These are phyloP conservation scores for Monilinia aucupariae DNA, from an alignment of 2,329 filamentous ascomycete species.

Conservation along the genomic window DNA sequence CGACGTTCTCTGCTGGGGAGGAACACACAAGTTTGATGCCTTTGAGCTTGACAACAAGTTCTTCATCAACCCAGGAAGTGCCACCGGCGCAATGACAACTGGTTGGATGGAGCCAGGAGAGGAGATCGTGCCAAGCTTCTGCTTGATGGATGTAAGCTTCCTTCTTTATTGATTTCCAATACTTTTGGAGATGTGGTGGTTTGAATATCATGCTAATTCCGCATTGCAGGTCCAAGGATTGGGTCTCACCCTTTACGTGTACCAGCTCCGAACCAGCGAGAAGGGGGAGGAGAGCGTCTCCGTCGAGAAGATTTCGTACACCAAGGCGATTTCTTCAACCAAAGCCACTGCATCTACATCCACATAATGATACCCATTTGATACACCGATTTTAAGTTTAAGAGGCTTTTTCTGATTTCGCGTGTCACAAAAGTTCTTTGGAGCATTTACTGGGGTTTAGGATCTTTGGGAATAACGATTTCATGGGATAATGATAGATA, in stretches of 20 bases:
- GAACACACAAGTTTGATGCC: conserved; percentile 63
- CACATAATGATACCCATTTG: conserved; percentile 26
- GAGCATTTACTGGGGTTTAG: conserved; percentile 6
- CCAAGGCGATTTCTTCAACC: conserved; percentile 53
- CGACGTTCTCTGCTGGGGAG: conserved; percentile 64
- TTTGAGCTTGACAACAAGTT: conserved; percentile 72
- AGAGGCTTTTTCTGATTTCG: neutral
- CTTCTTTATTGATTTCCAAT: neutral
- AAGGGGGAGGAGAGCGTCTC: conserved; percentile 74
- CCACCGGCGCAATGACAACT: conserved; percentile 57
- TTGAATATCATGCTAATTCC: neutral
- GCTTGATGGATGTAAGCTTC: conserved; percentile 87
- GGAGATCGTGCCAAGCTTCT: conserved; percentile 84
- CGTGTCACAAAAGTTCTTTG: conserved; percentile 3
- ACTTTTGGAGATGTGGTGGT: neutral
- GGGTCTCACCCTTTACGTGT: conserved; percentile 91
- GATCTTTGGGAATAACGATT: neutral
- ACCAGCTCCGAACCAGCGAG: conserved; percentile 73
- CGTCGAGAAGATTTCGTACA: conserved; percentile 82
- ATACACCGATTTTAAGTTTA: neutral
- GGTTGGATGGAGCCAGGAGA: conserved; percentile 54
- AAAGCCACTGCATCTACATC: conserved; percentile 3
- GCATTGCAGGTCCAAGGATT: conserved; percentile 78
- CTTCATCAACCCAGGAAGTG: conserved; percentile 64
- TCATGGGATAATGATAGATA: conserved; percentile 6